Evolutionary conservation across 2,329 filamentous ascomycete genomes (phyloP).

Genomic region (Sclerotinia nivalis): DNA sequence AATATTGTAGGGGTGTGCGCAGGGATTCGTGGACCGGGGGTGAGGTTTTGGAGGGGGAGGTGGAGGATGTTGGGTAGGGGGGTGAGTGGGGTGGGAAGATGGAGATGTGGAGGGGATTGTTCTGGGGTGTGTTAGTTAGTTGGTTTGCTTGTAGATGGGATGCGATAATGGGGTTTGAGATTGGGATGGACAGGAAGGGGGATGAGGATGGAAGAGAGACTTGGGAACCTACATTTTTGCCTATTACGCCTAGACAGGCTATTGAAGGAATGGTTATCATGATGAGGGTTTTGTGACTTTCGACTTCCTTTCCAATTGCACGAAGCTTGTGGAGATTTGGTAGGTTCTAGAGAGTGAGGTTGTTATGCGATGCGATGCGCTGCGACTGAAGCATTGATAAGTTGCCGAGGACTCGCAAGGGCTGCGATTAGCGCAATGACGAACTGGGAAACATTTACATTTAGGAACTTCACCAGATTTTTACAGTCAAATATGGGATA

Average conservation of each 20-base stretch:
- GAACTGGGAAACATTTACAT: background rate
- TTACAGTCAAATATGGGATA: background rate
- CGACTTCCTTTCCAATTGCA: background rate
- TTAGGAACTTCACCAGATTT: background rate
- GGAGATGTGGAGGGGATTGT: slow-evolving; percentile 92
- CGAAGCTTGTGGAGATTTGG: background rate
- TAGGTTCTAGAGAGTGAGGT: background rate
- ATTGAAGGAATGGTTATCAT: slow-evolving; percentile 72
- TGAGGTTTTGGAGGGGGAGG: slow-evolving; percentile 38
- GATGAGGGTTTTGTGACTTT: slow-evolving; percentile 9
- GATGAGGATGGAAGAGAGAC: background rate
- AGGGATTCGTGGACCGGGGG: slow-evolving; percentile 51
- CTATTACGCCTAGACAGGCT: slow-evolving; percentile 90
- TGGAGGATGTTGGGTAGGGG: slow-evolving; percentile 35
- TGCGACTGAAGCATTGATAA: background rate
- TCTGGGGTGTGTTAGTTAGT: slow-evolving; percentile 54
- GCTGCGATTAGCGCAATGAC: background rate
- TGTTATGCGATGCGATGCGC: background rate
- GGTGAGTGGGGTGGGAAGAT: slow-evolving; percentile 65
- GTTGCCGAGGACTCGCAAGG: slow-evolving; percentile 9
- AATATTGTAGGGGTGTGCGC: slow-evolving; percentile 82
- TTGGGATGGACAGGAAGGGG: background rate
- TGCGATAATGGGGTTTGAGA: background rate
- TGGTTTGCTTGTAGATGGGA: background rate
- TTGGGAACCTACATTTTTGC: slow-evolving; percentile 72